These are phyloP conservation scores for Hagleromyces aurorensis DNA, from an alignment of 805 yeast species.

Conservation along the genomic window DNA sequence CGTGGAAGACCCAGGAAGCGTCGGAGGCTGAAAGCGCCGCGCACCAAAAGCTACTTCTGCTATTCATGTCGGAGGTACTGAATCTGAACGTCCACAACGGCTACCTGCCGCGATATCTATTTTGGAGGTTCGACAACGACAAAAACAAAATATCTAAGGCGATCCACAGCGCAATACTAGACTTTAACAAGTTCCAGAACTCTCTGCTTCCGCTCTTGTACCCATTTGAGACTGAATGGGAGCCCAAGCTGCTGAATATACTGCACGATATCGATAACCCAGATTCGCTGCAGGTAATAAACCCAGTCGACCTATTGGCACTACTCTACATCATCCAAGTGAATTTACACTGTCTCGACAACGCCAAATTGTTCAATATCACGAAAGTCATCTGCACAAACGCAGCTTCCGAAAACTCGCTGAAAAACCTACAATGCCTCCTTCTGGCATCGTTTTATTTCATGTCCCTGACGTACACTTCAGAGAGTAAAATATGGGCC, in stretches of 20 bases:
- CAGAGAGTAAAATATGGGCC: conserved; percentile 8
- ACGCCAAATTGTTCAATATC: conserved; percentile 19
- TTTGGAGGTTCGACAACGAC: conserved; percentile 13
- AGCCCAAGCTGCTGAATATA: conserved; percentile 4
- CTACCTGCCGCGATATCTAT: conserved; percentile 17
- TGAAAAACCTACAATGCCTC: conserved; percentile 19
- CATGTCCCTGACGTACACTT: conserved; percentile 17
- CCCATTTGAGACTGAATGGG: conserved; percentile 17
- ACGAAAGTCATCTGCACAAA: conserved; percentile 21
- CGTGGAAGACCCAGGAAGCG: conserved; percentile 1
- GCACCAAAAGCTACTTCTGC: too few species aligned
- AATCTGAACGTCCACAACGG: conserved; percentile 14
- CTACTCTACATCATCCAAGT: conserved; percentile 24
- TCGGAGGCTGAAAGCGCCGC: not conserved
- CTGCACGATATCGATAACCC: conserved; percentile 1
- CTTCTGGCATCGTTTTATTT: conserved; percentile 21
- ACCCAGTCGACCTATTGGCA: conserved; percentile 15
- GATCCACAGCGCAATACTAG: conserved; percentile 7
- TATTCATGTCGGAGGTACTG: conserved; percentile 9
- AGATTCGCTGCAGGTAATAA: conserved; percentile 1
- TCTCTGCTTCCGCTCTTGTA: conserved; percentile 21
- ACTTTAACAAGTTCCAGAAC: conserved; percentile 15
- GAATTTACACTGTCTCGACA: conserved; percentile 25
- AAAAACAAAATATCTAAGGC: conserved; percentile 5
- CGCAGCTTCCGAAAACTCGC: conserved; percentile 10